Evolutionary conservation across 164 flowering plant species (phyloP).

Genomic region (Macadamia tetraphylla): DNA sequence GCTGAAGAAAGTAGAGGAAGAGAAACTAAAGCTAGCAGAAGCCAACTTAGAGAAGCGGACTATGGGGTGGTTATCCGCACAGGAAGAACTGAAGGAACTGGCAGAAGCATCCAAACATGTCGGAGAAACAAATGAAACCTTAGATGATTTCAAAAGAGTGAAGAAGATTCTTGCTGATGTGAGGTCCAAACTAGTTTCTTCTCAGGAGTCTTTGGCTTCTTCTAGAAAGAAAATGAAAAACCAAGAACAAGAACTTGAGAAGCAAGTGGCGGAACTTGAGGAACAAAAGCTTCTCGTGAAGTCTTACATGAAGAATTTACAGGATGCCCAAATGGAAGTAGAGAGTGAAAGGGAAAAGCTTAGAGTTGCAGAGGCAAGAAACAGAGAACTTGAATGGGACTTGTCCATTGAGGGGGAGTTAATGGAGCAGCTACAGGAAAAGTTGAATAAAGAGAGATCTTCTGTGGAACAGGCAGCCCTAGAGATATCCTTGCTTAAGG

Average conservation of each 20-base stretch:
- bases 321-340: slow-evolving; percentile 59
- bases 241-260: slow-evolving; percentile 51
- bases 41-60: slow-evolving; percentile 60
- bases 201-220: slow-evolving; percentile 61
- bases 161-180: slow-evolving; percentile 64
- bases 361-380: slow-evolving; percentile 61
- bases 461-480: slow-evolving; percentile 40
- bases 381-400: slow-evolving; percentile 57
- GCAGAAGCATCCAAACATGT: slow-evolving; percentile 37
- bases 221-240: slow-evolving; percentile 56
- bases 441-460: slow-evolving; percentile 48
- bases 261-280: slow-evolving; percentile 57
- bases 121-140: slow-evolving; percentile 35
- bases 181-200: slow-evolving; percentile 64
- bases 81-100: slow-evolving; percentile 52
- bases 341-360: slow-evolving; percentile 63
- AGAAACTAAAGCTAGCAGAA: slow-evolving; percentile 55
- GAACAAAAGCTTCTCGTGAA: slow-evolving; percentile 41
- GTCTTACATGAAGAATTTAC: slow-evolving; percentile 45
- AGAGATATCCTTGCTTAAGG: slow-evolving; percentile 38
- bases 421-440: slow-evolving; percentile 38
- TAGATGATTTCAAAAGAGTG: slow-evolving; percentile 56
- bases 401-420: slow-evolving; percentile 47
- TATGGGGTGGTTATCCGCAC: slow-evolving; percentile 55
- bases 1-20: slow-evolving; percentile 41